phyloP scores from a whole-genome alignment of 768 basidiomycete genomes.

The Galerina marginata region DNA sequence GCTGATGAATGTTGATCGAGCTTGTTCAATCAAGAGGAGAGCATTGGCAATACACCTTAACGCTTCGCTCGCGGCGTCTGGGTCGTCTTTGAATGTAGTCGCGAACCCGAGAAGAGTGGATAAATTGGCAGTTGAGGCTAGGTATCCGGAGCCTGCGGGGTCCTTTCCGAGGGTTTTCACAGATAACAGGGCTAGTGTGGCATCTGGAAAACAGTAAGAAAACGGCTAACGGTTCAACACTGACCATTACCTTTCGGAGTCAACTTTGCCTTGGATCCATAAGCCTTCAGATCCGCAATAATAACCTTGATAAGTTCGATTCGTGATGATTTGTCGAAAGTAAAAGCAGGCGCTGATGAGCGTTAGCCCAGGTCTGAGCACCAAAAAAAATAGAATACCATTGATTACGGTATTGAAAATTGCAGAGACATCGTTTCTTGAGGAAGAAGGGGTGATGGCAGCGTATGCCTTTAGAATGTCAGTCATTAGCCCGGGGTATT shows the following conservation, averaged over 20 bases:
- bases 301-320: slow-evolving; percentile 61
- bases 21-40: slow-evolving; percentile 68
- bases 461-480: slow-evolving; percentile 51
- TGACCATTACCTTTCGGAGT: slow-evolving; percentile 55
- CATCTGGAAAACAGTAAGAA: slow-evolving; percentile 51
- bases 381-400: slow-evolving; percentile 38
- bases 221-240: neutral
- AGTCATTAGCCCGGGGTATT: slow-evolving; percentile 43
- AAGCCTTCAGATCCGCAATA: slow-evolving; percentile 60
- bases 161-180: slow-evolving; percentile 79
- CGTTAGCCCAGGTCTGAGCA: neutral
- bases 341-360: slow-evolving; percentile 49
- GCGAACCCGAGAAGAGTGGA: slow-evolving; percentile 58
- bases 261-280: slow-evolving; percentile 52
- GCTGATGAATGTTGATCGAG: slow-evolving; percentile 60
- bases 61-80: slow-evolving; percentile 69
- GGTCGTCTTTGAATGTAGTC: slow-evolving; percentile 57
- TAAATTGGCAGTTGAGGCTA: slow-evolving; percentile 62
- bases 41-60: slow-evolving; percentile 82
- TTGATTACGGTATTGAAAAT: slow-evolving; percentile 57
- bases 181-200: slow-evolving; percentile 66
- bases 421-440: slow-evolving; percentile 48
- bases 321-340: slow-evolving; percentile 53
- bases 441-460: slow-evolving; percentile 51
- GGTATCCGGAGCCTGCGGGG: slow-evolving; percentile 66